Evolutionary conservation across 2,329 filamentous ascomycete species (phyloP).

Genomic region (Colletotrichum sp.): DNA sequence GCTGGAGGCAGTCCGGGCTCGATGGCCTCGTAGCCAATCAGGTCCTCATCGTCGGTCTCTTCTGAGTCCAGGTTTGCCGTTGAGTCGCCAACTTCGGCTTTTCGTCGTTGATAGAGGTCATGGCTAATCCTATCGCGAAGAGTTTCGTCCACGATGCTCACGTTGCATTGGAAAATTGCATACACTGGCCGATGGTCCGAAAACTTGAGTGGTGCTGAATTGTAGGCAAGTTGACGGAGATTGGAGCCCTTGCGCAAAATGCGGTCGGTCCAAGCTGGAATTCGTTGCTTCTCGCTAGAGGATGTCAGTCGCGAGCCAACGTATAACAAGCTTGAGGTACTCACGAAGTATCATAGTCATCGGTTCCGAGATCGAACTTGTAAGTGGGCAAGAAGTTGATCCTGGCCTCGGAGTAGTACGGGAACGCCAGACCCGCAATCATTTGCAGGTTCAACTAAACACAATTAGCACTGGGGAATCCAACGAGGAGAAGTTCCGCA

Average conservation of each 20-base stretch:
- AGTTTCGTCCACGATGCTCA: slow-evolving; percentile 80
- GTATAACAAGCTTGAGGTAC: slow-evolving; percentile 27
- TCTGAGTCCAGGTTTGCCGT: slow-evolving; percentile 60
- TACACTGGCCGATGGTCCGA: slow-evolving; percentile 98
- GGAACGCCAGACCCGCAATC: slow-evolving; percentile 89
- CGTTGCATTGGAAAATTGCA: slow-evolving; percentile 83
- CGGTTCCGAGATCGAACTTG: slow-evolving; percentile 89
- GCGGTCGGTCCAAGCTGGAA: slow-evolving; percentile 97
- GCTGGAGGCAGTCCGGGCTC: slow-evolving; percentile 76
- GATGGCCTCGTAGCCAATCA: slow-evolving; percentile 82
- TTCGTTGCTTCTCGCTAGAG: slow-evolving; percentile 82
- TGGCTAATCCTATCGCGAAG: slow-evolving; percentile 75
- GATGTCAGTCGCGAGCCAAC: slow-evolving; percentile 32
- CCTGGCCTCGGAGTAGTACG: slow-evolving; percentile 86
- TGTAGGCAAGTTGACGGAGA: slow-evolving; percentile 82
- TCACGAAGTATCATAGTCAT: slow-evolving; percentile 90
- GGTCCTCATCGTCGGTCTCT: slow-evolving; percentile 77
- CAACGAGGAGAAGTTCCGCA: slow-evolving; percentile 33
- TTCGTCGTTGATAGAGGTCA: slow-evolving; percentile 75
- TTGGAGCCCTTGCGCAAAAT: slow-evolving; percentile 86
- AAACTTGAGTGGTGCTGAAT: slow-evolving; percentile 81
- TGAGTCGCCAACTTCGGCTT: slow-evolving; percentile 68
- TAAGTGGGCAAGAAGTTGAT: slow-evolving; percentile 94
- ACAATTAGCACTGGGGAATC: not conserved
- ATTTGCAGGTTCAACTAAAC: slow-evolving; percentile 88